These are phyloP conservation scores for Candida cerambycidarum DNA, from an alignment of 805 yeast genomes.

Conservation along the genomic window DNA sequence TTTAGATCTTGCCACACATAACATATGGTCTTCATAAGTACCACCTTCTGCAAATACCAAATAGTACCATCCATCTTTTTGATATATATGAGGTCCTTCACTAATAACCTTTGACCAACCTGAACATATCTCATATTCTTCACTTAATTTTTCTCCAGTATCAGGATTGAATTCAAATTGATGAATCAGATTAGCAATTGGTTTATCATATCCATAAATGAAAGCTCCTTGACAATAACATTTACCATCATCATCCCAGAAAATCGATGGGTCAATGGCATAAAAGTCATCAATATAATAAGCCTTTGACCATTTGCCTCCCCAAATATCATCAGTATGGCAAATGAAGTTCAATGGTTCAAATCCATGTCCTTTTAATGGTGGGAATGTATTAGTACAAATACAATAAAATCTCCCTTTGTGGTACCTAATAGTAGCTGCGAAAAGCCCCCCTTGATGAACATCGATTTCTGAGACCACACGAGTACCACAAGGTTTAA, in stretches of 20 bases:
- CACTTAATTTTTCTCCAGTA: constrained; percentile 8
- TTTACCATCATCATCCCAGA: constrained; percentile 9
- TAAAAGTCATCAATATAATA: constrained; percentile 5
- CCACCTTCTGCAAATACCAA: constrained; percentile 11
- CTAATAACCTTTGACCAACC: constrained; percentile 9
- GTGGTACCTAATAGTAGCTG: constrained; percentile 9
- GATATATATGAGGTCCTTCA: constrained; percentile 11
- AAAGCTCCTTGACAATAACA: constrained; percentile 10
- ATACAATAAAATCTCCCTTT: constrained; percentile 9
- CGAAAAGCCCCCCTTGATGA: constrained; percentile 7
- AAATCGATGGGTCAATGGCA: constrained; percentile 10
- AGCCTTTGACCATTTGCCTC: constrained; percentile 7
- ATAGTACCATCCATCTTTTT: constrained; percentile 8
- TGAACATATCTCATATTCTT: constrained; percentile 9
- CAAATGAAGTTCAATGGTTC: constrained; percentile 6
- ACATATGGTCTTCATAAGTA: constrained; percentile 9
- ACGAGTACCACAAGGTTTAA: constrained; percentile 3
- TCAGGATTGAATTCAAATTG: constrained; percentile 11
- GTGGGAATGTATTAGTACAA: constrained; percentile 4
- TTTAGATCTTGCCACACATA: constrained; percentile 9
- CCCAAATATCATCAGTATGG: constrained; percentile 11
- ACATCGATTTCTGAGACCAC: background rate
- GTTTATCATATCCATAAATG: constrained; percentile 8
- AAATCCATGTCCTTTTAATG: background rate
- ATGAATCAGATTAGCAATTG: constrained; percentile 9